A percentile compares a stretch with the other conserved stretches of the same genome.
Conservation (phyloP, 441 rosid genomes). For the Melianthus villosus region DNA sequence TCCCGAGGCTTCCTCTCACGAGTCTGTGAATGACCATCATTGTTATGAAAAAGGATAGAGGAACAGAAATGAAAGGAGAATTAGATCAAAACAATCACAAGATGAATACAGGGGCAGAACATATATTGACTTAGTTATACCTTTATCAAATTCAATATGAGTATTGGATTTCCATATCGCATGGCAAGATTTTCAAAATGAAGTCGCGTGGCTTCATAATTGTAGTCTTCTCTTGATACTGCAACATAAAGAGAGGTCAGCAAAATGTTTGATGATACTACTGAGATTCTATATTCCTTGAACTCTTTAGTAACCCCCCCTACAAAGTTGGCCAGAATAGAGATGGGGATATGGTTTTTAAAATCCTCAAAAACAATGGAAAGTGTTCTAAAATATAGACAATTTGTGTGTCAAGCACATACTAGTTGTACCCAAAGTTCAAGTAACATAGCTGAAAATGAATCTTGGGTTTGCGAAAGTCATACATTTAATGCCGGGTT, state of each 20-base stretch:
- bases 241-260: constrained; percentile 15
- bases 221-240: constrained; percentile 84
- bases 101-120: background rate
- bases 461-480: constrained; percentile 1
- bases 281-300: no score
- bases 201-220: constrained; percentile 81
- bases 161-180: constrained; percentile 92
- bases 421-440: no score
- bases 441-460: no score
- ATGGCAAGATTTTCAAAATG: constrained; percentile 86
- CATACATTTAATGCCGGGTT: constrained; percentile 86
- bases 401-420: no score
- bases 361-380: no score
- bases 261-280: constrained; percentile 1
- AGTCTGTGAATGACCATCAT: constrained; percentile 29
- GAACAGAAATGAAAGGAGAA: background rate
- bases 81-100: background rate
- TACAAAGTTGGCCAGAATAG: no score
- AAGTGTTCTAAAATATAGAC: no score
- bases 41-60: constrained; percentile 8
- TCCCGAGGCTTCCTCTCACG: constrained; percentile 92
- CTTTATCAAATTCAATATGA: constrained; percentile 87
- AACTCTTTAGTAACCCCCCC: no score
- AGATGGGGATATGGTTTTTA: no score
- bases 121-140: constrained; percentile 16